Evolutionary conservation across 2,329 filamentous ascomycete genomes (phyloP), one percentile per base, ranked within the genome.

Genomic region (Aspergillus sp.): DNA sequence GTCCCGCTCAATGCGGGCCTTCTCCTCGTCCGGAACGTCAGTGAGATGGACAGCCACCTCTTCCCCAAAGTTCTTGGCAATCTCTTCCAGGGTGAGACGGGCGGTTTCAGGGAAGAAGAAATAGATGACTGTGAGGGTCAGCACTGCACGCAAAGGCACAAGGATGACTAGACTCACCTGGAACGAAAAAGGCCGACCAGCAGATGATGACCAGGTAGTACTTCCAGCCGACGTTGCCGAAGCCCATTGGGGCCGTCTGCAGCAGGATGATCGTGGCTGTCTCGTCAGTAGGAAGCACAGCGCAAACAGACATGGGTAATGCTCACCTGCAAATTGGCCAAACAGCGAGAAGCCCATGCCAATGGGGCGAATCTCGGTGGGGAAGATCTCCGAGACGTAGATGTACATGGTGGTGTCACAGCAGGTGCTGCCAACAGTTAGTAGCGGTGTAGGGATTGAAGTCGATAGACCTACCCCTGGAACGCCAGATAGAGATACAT

Each of bases 281-380:
- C 2, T 10, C 57, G 56, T 44, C 9, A 29, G 10, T 16, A 29
- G 7, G 1, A 14, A 41, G 1, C 5, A 5, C 3, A 25, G 11
- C 4, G n/a, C 14, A 17, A 20, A 4, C 4, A 9, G 5, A 6
- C 4, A 17, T 5, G 11, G 1, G 3, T 11, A 2, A 25, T 58
- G n/a, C 64, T 56, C 50, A 68, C 68, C 62, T 2, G 76, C 72
- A 54, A 78, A 79, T 53, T 79, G 77, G 3, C 78, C 78, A 48
- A 81, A 80, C 1, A 81, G 56, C 0, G 75, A 78, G 62, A 80
- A 78, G 0, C 76, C 78, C 69, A 80, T 79, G 7, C 78, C 78
- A 29, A 79, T 81, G 0, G 78, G 72, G 2, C 79, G 71, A 23
- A 81, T 78, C 48, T 80, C 76, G 0, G 76, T 80, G 0, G 76